Conservation (phyloP, 164 flowering plant species). For the Brasenia schreberi region DNA sequence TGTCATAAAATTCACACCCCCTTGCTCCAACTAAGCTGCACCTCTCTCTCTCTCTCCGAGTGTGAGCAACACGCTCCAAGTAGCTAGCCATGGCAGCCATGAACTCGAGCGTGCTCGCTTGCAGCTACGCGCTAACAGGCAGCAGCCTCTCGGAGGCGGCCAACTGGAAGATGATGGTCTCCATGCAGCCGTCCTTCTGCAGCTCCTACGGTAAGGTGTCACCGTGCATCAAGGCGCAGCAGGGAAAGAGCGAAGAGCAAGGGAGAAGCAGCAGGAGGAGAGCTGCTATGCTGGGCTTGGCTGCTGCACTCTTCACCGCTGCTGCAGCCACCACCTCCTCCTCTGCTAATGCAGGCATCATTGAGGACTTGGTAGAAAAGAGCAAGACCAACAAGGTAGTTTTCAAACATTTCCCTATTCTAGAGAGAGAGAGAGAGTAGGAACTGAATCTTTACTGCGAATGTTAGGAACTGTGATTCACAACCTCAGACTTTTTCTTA, state of each 20-base stretch:
- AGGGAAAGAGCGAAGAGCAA: slow-evolving; percentile 4
- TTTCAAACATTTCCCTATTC: background rate
- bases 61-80: background rate
- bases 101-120: slow-evolving; percentile 75
- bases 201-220: background rate
- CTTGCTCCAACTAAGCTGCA: slow-evolving; percentile 1
- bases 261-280: slow-evolving; percentile 42
- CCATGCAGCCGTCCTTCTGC: background rate
- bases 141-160: slow-evolving; percentile 25
- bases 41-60: background rate
- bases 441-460: too few species aligned
- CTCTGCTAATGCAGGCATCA: slow-evolving; percentile 64
- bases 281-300: slow-evolving; percentile 52
- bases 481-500: too few species aligned
- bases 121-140: slow-evolving; percentile 61
- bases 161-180: slow-evolving; percentile 25
- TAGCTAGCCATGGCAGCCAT: slow-evolving; percentile 54
- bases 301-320: slow-evolving; percentile 51
- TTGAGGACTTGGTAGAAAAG: slow-evolving; percentile 84
- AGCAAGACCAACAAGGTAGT: slow-evolving; percentile 91
- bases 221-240: background rate
- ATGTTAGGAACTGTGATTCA: too few species aligned
- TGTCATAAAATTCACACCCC: background rate
- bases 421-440: background rate
- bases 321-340: slow-evolving; percentile 30